These are phyloP conservation scores for Arthonia radiata DNA, from an alignment of 495 filamentous ascomycete genomes.

Conservation along the genomic window DNA sequence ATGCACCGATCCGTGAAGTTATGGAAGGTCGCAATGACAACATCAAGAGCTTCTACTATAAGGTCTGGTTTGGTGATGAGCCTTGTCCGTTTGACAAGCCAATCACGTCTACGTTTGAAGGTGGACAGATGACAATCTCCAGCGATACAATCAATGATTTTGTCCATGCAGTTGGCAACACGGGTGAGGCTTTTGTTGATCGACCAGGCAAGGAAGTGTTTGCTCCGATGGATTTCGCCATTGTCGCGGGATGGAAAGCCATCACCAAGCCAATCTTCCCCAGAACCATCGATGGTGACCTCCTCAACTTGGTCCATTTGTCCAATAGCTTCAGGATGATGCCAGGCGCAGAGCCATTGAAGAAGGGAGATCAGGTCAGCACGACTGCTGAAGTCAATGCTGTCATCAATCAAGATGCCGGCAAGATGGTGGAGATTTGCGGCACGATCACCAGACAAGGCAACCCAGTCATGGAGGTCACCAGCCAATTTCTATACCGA, in stretches of 20 bases:
- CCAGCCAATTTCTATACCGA: slow-evolving; percentile 90
- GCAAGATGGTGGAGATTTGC: slow-evolving; percentile 98
- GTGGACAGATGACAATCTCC: slow-evolving; percentile 65
- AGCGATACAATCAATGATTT: slow-evolving; percentile 90
- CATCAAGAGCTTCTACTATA: slow-evolving; percentile 97
- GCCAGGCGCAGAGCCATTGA: slow-evolving; percentile 76
- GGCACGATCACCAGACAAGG: slow-evolving; percentile 80
- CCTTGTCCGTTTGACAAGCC: slow-evolving; percentile 56
- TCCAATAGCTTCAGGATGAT: slow-evolving; percentile 97
- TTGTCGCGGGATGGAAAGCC: slow-evolving; percentile 96
- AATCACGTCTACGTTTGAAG: slow-evolving; percentile 67
- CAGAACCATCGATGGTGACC: slow-evolving; percentile 74
- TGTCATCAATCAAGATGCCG: slow-evolving; percentile 91
- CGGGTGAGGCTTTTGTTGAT: slow-evolving; percentile 94
- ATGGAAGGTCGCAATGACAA: slow-evolving; percentile 86
- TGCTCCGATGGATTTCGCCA: slow-evolving; percentile 97
- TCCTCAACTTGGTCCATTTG: slow-evolving; percentile 82
- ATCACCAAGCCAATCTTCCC: slow-evolving; percentile 98
- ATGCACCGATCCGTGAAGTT: slow-evolving; percentile 82
- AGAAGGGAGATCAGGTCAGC: slow-evolving; percentile 78
- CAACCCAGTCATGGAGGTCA: slow-evolving; percentile 89
- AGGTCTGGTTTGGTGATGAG: slow-evolving; percentile 84
- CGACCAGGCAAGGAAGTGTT: slow-evolving; percentile 83
- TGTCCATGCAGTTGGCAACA: slow-evolving; percentile 93
- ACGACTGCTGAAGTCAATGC: slow-evolving; percentile 93